Percentiles rank a stretch among this genome's conserved stretches.
Evolutionary conservation across 352 stramenopile genomes (phyloP).

Genomic region (Albugo candida): DNA sequence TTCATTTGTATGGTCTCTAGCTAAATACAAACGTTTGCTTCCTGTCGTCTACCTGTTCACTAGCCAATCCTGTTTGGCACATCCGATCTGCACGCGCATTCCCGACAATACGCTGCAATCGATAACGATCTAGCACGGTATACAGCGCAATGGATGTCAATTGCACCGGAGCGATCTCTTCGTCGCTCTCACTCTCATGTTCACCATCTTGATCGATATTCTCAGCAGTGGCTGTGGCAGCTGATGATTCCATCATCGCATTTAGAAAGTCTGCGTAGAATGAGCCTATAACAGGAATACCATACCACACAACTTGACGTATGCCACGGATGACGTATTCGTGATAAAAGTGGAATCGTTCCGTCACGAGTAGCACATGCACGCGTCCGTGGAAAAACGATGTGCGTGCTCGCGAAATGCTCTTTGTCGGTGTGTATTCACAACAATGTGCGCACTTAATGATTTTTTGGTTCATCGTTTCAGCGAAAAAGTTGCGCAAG

Average conservation of each 20-base stretch:
- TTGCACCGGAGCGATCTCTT: constrained; percentile 11
- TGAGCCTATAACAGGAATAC: constrained; percentile 29
- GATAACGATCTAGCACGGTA: constrained; percentile 32
- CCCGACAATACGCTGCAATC: constrained; percentile 54
- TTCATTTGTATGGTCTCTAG: constrained; percentile 10
- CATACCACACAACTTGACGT: constrained; percentile 64
- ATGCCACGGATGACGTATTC: constrained; percentile 64
- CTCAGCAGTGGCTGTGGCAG: neutral
- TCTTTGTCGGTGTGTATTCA: constrained; percentile 47
- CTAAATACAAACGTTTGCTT: constrained; percentile 67
- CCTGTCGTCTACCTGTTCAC: constrained; percentile 12
- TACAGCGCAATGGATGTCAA: constrained; percentile 45
- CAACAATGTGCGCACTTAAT: constrained; percentile 47
- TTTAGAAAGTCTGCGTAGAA: constrained; percentile 74
- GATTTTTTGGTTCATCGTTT: constrained; percentile 50
- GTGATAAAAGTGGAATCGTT: constrained; percentile 77
- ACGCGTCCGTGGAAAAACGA: constrained; percentile 55
- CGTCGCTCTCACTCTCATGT: constrained; percentile 2
- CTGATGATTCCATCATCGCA: constrained; percentile 15
- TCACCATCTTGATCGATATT: constrained; percentile 4
- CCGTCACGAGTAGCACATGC: constrained; percentile 64
- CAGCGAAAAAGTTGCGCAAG: constrained; percentile 65
- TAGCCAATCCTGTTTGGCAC: constrained; percentile 14
- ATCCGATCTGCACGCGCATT: constrained; percentile 48
- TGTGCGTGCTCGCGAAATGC: constrained; percentile 46